Conservation (phyloP, 768 basidiomycete species). For the Tulasnella sp. region DNA sequence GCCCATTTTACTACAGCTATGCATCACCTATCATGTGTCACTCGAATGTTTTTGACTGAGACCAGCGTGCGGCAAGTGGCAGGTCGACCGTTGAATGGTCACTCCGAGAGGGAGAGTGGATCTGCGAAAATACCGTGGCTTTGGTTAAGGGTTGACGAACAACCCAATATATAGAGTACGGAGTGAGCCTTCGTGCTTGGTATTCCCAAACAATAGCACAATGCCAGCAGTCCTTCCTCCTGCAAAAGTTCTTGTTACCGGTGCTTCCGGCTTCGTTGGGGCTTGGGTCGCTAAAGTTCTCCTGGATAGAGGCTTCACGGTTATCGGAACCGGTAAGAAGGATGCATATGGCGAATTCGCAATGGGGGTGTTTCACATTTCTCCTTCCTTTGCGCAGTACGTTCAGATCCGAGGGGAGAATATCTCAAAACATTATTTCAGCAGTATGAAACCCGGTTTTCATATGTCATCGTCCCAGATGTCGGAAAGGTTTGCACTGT, state of each 20-base stretch:
- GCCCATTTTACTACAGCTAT: no score
- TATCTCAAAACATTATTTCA: constrained; percentile 61
- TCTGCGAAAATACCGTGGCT: no score
- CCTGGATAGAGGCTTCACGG: constrained; percentile 34
- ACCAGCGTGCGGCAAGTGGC: no score
- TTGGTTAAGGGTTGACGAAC: no score
- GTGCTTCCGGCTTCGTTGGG: constrained; percentile 35
- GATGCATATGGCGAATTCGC: neutral
- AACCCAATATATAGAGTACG: no score
- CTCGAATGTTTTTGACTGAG: no score
- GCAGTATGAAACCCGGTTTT: constrained; percentile 35
- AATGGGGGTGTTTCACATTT: no score
- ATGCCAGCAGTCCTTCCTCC: constrained; percentile 8
- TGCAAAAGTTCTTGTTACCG: constrained; percentile 36
- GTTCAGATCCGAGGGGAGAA: constrained; percentile 61
- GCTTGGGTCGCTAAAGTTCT: constrained; percentile 34
- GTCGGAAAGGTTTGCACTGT: constrained; percentile 43
- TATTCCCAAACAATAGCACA: no score
- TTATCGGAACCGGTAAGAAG: constrained; percentile 30
- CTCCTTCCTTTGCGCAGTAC: constrained; percentile 49
- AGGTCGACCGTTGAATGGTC: no score
- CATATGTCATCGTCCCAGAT: constrained; percentile 33
- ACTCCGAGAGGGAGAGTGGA: no score
- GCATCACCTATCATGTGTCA: no score
- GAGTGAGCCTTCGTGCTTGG: no score